Evolutionary conservation across 495 filamentous ascomycete genomes (phyloP).

Genomic region (Talaromyces ruber): DNA sequence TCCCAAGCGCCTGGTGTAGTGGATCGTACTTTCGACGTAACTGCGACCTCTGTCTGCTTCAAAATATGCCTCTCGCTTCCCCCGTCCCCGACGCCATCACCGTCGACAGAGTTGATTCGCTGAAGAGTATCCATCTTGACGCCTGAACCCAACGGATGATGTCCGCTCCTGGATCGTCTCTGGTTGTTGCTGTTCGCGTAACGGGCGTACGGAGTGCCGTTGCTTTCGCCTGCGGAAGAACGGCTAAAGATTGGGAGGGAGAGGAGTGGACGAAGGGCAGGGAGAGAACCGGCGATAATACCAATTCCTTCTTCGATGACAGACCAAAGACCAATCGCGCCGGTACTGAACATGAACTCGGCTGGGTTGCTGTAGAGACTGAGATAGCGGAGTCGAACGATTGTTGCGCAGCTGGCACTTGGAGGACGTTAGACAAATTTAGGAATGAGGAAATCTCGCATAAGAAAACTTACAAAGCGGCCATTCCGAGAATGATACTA

Average conservation of each 20-base stretch:
- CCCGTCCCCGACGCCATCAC: background rate
- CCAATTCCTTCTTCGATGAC: constrained; percentile 37
- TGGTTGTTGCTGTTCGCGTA: background rate
- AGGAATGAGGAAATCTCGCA: too few relatives aligned
- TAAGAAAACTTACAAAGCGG: background rate
- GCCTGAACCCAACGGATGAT: background rate
- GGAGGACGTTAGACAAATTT: background rate
- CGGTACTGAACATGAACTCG: constrained; percentile 13
- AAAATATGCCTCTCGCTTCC: constrained; percentile 1
- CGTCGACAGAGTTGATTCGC: background rate
- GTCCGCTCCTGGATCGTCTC: background rate
- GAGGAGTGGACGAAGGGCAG: constrained; percentile 40
- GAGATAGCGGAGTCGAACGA: constrained; percentile 1
- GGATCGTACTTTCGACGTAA: background rate
- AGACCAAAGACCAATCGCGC: constrained; percentile 38
- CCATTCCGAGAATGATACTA: constrained; percentile 28
- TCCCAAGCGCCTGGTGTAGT: constrained; percentile 1
- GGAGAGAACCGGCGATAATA: constrained; percentile 37
- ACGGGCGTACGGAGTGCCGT: background rate
- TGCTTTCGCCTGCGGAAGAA: background rate
- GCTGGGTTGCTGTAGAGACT: constrained; percentile 1
- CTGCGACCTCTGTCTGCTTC: background rate
- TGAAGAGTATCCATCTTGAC: constrained; percentile 1
- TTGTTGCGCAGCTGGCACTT: constrained; percentile 1
- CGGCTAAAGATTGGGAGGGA: constrained; percentile 1